Conservation (phyloP, 2,329 filamentous ascomycete genomes). For the Fusarium vanettenii region DNA sequence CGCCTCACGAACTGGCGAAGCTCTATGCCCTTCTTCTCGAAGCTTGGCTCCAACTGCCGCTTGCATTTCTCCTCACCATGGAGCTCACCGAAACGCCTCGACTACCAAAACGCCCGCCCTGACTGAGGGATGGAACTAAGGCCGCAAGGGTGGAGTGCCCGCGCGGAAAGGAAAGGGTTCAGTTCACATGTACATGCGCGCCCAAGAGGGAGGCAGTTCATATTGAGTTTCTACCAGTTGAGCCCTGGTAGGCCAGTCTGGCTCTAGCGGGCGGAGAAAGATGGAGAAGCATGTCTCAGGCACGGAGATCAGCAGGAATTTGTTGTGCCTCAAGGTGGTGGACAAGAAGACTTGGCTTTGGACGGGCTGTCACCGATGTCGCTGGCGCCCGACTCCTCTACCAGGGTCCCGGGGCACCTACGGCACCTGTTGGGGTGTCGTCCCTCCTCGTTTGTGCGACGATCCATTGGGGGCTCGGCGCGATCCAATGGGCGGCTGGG, state of each 20-base stretch:
- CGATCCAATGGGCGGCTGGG: slow-evolving; percentile 21
- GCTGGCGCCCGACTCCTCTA: slow-evolving; percentile 41
- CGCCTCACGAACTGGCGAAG: background rate
- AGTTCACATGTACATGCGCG: slow-evolving; percentile 19
- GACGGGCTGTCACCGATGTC: slow-evolving; percentile 32
- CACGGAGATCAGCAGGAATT: slow-evolving; percentile 27
- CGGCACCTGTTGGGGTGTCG: slow-evolving; percentile 22
- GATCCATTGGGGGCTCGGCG: slow-evolving; percentile 21
- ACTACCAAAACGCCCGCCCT: background rate
- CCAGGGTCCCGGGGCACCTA: slow-evolving; percentile 28
- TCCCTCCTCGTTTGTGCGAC: slow-evolving; percentile 11
- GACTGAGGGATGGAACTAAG: background rate
- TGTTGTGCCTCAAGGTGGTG: slow-evolving; percentile 24
- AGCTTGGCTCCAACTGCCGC: slow-evolving; percentile 30
- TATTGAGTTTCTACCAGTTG: slow-evolving; percentile 31
- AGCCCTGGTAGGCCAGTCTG: slow-evolving; percentile 18
- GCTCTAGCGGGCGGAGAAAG: slow-evolving; percentile 20
- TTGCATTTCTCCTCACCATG: background rate
- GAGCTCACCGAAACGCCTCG: background rate
- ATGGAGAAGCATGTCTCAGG: slow-evolving; percentile 37
- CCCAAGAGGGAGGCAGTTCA: slow-evolving; percentile 13
- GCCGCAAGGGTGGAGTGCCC: slow-evolving; percentile 2
- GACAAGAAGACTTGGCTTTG: slow-evolving; percentile 41
- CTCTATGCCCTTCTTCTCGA: slow-evolving; percentile 25
- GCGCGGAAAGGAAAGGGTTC: slow-evolving; percentile 8